Evolutionary conservation across 148 eudicot species (phyloP), one percentile per base, ranked within the genome.

Genomic region (Agrostemma githago): DNA sequence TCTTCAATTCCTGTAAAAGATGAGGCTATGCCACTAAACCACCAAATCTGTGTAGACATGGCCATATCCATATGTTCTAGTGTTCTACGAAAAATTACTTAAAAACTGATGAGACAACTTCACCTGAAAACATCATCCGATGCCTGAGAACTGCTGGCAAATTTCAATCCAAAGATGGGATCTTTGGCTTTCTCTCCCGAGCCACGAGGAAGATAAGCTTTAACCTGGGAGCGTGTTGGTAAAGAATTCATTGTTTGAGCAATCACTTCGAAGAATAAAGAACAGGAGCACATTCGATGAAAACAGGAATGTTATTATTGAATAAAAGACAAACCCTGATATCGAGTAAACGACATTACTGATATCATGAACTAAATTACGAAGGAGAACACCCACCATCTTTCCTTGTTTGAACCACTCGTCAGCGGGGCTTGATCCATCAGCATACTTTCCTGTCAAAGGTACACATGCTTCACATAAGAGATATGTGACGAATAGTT

Each of bases 391-490:
- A 77, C 89, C 62, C 76, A 92, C 97, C 83, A 87, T 78, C 82
- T 87, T 92, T 66, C 99, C 99, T 84, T 85, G 84, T 81, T 87
- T 86, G 87, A 86, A 86, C 98, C 98, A 92, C 66, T 90, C 98
- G 83, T 92, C 96, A 53, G 98, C 98, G 0, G 98, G 93, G 72
- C 85, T 88, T 17, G 87, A 78, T 68, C 87, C 98, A 84, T 90
- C 89, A 12, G 96, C 79, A 71, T 94, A 94, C 86, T 94, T 94
- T 60, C 98, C 98, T 94, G 89, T 72, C 72, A 79, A 74, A 72
- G 66, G 43, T 14, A 70, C 11, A 43, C 34, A 8, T n/a, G 51
- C 58, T 68, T 56, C 58, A 68, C 72, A 15, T 67, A 43, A 67
- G 70, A 34, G 37, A 67, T 43, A n/a, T 43, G 54, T 41, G 5